Evolutionary conservation across 1,284 basidiomycete genomes (phyloP).

Genomic region (Microbotryum intermedium): DNA sequence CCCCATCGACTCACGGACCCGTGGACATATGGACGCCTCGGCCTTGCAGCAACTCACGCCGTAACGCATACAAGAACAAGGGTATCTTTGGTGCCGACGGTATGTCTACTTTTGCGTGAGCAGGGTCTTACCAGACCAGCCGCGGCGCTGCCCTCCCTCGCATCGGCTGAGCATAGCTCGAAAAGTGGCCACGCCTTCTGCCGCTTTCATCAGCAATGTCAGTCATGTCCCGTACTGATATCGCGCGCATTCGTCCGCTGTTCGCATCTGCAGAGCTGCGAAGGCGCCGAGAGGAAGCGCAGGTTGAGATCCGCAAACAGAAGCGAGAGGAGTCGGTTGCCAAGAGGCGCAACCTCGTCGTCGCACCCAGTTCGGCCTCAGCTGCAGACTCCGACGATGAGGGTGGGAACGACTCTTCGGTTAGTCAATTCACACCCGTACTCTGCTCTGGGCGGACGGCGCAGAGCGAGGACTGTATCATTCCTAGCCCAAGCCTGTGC

Average conservation of each 20-base stretch:
- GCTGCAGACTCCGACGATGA: constrained; percentile 42
- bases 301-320: constrained; percentile 92
- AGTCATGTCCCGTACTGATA: too few relatives aligned
- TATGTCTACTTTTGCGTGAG: background rate
- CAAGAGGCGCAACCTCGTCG: constrained; percentile 85
- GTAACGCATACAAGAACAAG: constrained; percentile 60
- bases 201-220: too few relatives aligned
- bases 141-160: too few relatives aligned
- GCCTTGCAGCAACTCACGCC: constrained; percentile 21
- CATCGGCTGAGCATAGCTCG: too few relatives aligned
- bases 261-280: constrained; percentile 54
- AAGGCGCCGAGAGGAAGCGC: constrained; percentile 88
- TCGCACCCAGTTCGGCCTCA: constrained; percentile 52
- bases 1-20: background rate
- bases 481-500: background rate
- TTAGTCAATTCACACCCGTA: constrained; percentile 39
- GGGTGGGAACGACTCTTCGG: constrained; percentile 43
- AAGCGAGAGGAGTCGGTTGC: constrained; percentile 96
- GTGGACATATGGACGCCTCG: background rate
- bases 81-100: constrained; percentile 63
- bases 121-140: too few relatives aligned
- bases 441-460: background rate
- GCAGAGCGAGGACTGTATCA: background rate
- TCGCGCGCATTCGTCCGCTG: too few relatives aligned
- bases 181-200: too few relatives aligned